Percentiles rank a stretch among this genome's conserved stretches.
phyloP scores from a whole-genome alignment of 768 basidiomycete species.

The Trametes villosa region DNA sequence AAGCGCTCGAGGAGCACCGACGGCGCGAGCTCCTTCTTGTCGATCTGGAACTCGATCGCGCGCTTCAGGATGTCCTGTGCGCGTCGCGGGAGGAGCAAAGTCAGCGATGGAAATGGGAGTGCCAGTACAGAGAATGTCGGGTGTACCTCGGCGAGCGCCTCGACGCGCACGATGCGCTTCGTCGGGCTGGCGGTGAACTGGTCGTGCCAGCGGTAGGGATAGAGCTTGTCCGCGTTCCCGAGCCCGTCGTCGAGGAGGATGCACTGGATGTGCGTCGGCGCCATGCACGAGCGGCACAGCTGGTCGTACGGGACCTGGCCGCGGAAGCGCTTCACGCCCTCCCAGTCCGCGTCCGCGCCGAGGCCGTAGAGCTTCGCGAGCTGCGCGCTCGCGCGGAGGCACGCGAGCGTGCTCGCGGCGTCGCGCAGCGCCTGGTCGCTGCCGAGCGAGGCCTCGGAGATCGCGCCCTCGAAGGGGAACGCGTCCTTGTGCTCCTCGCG shows the following conservation, averaged over 20 bases:
- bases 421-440: conserved; percentile 55
- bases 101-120: too few species aligned
- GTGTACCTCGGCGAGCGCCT: conserved; percentile 70
- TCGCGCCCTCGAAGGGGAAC: conserved; percentile 64
- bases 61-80: conserved; percentile 31
- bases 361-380: conserved; percentile 56
- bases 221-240: conserved; percentile 47
- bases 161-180: conserved; percentile 70
- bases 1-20: conserved; percentile 28
- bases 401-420: conserved; percentile 59
- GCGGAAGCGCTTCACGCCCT: conserved; percentile 56
- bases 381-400: conserved; percentile 58
- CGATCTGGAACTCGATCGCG: conserved; percentile 23
- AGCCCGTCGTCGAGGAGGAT: conserved; percentile 79
- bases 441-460: conserved; percentile 69
- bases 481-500: conserved; percentile 45
- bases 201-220: conserved; percentile 66
- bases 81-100: not conserved
- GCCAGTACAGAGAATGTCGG: not conserved
- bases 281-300: conserved; percentile 61
- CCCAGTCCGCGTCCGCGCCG: conserved; percentile 51
- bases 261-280: conserved; percentile 61
- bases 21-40: conserved; percentile 11
- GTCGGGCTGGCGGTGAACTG: conserved; percentile 54
- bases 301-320: conserved; percentile 51